Conservation (phyloP, 208 protist species). For the Leishmania turanica region DNA sequence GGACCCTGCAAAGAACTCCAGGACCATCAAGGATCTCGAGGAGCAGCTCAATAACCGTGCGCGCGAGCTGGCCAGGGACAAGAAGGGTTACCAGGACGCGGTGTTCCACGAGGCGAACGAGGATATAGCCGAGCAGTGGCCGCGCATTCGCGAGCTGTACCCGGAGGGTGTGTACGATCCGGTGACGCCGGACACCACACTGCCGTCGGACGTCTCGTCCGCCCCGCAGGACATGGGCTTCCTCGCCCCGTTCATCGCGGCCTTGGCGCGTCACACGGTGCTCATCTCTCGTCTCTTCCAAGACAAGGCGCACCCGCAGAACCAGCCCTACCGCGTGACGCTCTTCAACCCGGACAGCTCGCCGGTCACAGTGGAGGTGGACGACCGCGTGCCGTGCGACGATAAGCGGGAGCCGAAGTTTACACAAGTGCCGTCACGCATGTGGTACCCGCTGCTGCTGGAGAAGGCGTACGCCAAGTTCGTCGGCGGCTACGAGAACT, state of each 20-base stretch:
- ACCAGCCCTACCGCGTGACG: slow-evolving; percentile 74
- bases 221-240: slow-evolving; percentile 58
- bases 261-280: slow-evolving; percentile 57
- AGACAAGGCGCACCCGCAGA: slow-evolving; percentile 60
- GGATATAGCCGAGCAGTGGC: slow-evolving; percentile 72
- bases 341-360: slow-evolving; percentile 81
- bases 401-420: slow-evolving; percentile 74
- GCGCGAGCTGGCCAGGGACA: slow-evolving; percentile 55
- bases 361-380: slow-evolving; percentile 66
- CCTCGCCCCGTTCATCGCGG: slow-evolving; percentile 80
- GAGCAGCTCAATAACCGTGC: slow-evolving; percentile 51
- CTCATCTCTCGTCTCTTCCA: slow-evolving; percentile 77
- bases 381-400: slow-evolving; percentile 81
- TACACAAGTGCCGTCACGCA: slow-evolving; percentile 60
- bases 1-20: slow-evolving; percentile 46
- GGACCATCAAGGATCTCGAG: slow-evolving; percentile 27
- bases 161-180: slow-evolving; percentile 68
- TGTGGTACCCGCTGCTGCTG: slow-evolving; percentile 85
- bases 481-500: slow-evolving; percentile 78
- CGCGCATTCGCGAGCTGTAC: slow-evolving; percentile 77
- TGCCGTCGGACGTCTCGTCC: slow-evolving; percentile 59
- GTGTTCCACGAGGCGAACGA: slow-evolving; percentile 78
- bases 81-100: slow-evolving; percentile 78
- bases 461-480: slow-evolving; percentile 94
- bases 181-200: slow-evolving; percentile 55